phyloP scores from a whole-genome alignment of 345 rosid genomes.

The thale cress (Arabidopsis thaliana) region DNA sequence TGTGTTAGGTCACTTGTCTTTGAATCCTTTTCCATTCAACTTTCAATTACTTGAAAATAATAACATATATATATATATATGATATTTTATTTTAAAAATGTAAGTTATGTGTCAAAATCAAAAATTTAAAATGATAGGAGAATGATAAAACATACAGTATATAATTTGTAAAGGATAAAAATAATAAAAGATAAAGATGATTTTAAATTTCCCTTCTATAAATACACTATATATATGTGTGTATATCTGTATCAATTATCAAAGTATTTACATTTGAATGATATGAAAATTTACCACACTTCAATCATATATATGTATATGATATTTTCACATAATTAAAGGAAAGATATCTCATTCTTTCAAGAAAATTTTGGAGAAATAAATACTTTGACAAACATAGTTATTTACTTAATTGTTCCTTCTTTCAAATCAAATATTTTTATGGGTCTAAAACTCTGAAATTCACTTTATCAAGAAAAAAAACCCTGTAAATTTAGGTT shows the following conservation, averaged over 20 bases:
- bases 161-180: background rate
- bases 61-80: background rate
- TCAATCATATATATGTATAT: too few species aligned
- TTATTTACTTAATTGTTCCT: background rate
- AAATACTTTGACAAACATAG: background rate
- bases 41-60: background rate
- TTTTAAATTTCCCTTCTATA: background rate
- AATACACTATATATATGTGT: background rate
- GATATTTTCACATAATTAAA: background rate
- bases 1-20: conserved; percentile 49
- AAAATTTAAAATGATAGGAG: background rate
- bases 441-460: too few species aligned
- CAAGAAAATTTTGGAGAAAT: too few species aligned
- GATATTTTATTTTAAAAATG: background rate
- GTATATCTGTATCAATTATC: background rate
- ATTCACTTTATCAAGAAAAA: too few species aligned
- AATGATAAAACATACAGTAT: background rate
- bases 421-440: background rate
- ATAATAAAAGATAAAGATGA: background rate
- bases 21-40: conserved; percentile 33
- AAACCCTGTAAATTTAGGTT: too few species aligned
- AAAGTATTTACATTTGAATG: background rate
- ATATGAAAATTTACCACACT: background rate
- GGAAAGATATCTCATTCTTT: background rate
- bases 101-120: background rate